Evolutionary conservation across 768 basidiomycete genomes (phyloP).

Genomic region (Austroboletus festivus): DNA sequence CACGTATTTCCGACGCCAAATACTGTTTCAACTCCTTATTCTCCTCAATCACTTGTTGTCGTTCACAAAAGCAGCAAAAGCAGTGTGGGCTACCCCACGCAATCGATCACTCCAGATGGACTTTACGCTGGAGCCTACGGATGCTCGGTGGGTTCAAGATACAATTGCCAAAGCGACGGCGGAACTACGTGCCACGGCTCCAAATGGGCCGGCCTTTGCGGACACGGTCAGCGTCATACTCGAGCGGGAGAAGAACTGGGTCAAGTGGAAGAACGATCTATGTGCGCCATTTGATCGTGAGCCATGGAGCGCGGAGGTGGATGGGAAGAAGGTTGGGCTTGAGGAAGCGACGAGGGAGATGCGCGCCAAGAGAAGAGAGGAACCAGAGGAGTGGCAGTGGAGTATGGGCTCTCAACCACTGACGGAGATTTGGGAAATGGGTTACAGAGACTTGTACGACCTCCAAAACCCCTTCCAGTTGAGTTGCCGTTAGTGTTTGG

Average conservation of each 20-base stretch:
- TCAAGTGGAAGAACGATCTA: slow-evolving; percentile 82
- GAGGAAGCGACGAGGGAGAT: slow-evolving; percentile 57
- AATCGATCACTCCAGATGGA: slow-evolving; percentile 84
- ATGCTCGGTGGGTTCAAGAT: slow-evolving; percentile 77
- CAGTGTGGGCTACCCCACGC: slow-evolving; percentile 54
- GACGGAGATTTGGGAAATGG: slow-evolving; percentile 83
- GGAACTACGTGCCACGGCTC: slow-evolving; percentile 69
- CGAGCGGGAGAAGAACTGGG: slow-evolving; percentile 86
- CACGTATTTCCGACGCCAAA: slow-evolving; percentile 89
- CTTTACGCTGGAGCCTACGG: slow-evolving; percentile 65
- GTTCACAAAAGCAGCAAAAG: slow-evolving; percentile 68
- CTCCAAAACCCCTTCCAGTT: slow-evolving; percentile 68
- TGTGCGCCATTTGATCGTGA: slow-evolving; percentile 79
- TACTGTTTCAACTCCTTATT: slow-evolving; percentile 81
- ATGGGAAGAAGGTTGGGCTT: slow-evolving; percentile 50
- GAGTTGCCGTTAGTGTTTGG: slow-evolving; percentile 24
- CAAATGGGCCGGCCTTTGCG: slow-evolving; percentile 72
- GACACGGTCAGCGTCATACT: slow-evolving; percentile 71
- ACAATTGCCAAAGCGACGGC: slow-evolving; percentile 52
- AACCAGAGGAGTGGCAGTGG: slow-evolving; percentile 62
- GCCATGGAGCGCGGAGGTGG: slow-evolving; percentile 51
- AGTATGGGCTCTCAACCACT: slow-evolving; percentile 64
- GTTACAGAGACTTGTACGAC: slow-evolving; percentile 62
- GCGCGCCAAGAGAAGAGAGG: slow-evolving; percentile 53
- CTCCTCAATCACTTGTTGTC: slow-evolving; percentile 72